These are phyloP conservation scores for Chrysosporium queenslandicum DNA, from an alignment of 2,329 filamentous ascomycete species.

Conservation along the genomic window DNA sequence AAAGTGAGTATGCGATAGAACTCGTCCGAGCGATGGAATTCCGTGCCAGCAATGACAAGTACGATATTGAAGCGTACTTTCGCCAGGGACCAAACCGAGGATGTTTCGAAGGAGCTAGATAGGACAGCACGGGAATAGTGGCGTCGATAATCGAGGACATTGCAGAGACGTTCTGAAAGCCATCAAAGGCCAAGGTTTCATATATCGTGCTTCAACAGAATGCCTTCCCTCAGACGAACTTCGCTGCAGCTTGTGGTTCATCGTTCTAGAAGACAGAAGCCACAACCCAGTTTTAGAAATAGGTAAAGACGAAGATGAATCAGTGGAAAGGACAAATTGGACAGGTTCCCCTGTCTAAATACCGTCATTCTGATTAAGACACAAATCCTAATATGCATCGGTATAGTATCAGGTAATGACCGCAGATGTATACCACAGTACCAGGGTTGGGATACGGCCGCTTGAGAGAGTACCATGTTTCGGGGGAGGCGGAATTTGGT, in stretches of 20 bases:
- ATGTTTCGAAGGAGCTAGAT: neutral
- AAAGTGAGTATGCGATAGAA: neutral
- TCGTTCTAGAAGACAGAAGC: neutral
- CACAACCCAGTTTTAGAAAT: neutral
- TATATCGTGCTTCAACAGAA: neutral
- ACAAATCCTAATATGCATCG: neutral
- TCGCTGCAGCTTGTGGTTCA: neutral
- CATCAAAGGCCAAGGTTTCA: neutral
- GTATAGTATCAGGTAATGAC: neutral
- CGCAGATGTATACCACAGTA: neutral
- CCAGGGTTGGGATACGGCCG: neutral
- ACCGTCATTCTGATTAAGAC: constrained; percentile 4
- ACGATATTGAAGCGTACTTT: neutral
- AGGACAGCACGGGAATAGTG: neutral
- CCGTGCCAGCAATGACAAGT: constrained; percentile 1
- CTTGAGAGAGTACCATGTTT: neutral
- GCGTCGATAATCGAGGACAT: constrained; percentile 5
- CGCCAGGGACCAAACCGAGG: neutral
- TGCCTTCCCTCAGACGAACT: neutral
- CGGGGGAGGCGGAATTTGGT: neutral
- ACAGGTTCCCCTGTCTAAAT: constrained; percentile 4
- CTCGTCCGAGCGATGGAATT: neutral
- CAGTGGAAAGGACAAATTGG: neutral
- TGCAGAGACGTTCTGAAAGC: neutral
- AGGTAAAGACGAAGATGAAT: neutral